These are phyloP conservation scores for Stachybotrys chartarum DNA, from an alignment of 2,329 filamentous ascomycete species.

Conservation along the genomic window DNA sequence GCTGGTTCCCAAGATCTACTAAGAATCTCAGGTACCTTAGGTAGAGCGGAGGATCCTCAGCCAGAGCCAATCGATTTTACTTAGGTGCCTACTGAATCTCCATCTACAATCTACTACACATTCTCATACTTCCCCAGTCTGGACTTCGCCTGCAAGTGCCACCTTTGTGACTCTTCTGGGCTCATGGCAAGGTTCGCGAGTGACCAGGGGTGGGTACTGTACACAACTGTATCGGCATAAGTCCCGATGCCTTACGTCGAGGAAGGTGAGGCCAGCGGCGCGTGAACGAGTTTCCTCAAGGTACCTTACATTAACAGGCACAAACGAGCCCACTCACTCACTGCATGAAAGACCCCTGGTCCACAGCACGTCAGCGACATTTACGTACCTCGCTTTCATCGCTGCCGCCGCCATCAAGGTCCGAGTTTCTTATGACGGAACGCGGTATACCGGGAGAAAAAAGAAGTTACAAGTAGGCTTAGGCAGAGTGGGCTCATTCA, in stretches of 20 bases:
- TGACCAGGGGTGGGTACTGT: neutral
- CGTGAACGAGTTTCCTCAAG: neutral
- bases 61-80: too few species aligned
- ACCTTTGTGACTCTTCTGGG: neutral
- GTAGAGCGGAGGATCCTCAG: neutral
- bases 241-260: neutral
- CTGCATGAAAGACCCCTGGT: too few species aligned
- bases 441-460: too few species aligned
- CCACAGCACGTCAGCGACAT: too few species aligned
- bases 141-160: neutral
- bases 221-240: neutral
- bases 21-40: neutral
- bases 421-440: too few species aligned
- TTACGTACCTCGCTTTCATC: too few species aligned
- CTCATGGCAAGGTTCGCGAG: neutral
- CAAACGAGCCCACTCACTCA: too few species aligned
- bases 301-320: neutral
- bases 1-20: neutral
- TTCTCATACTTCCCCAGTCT: too few species aligned
- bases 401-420: too few species aligned
- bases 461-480: conserved; percentile 6
- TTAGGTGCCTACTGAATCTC: neutral
- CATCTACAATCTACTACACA: too few species aligned
- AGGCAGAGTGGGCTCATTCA: too few species aligned
- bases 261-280: neutral